These are phyloP conservation scores for Botrytis medusae DNA, from an alignment of 2,329 filamentous ascomycete genomes.

Conservation along the genomic window DNA sequence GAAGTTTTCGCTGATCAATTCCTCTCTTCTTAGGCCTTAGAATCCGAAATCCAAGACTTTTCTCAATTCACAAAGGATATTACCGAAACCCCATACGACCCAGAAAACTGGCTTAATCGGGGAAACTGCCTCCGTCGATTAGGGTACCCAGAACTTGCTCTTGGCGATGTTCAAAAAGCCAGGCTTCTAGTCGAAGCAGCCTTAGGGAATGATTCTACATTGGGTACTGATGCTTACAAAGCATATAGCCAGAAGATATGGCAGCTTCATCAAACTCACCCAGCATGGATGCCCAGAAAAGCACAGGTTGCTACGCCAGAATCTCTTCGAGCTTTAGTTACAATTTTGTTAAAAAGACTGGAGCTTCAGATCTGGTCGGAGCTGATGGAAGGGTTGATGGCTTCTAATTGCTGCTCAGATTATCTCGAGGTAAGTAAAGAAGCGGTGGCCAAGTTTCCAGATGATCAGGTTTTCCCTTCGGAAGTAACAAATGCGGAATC, in stretches of 20 bases:
- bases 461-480: conserved; percentile 34
- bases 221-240: conserved; percentile 36
- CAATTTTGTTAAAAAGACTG: conserved; percentile 32
- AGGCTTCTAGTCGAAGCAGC: conserved; percentile 37
- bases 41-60: conserved; percentile 29
- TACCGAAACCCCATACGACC: conserved; percentile 33
- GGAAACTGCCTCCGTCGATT: conserved; percentile 34
- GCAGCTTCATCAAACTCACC: conserved; percentile 33
- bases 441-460: conserved; percentile 33
- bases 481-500: conserved; percentile 34
- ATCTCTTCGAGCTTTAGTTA: conserved; percentile 27
- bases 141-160: conserved; percentile 39
- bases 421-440: conserved; percentile 32
- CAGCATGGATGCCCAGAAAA: conserved; percentile 31
- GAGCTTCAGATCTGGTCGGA: conserved; percentile 37
- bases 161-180: conserved; percentile 40
- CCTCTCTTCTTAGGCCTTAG: conserved; percentile 26
- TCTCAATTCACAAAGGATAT: conserved; percentile 30
- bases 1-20: conserved; percentile 24
- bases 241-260: conserved; percentile 32
- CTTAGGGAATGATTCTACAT: conserved; percentile 24
- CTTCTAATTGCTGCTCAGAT: conserved; percentile 35
- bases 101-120: conserved; percentile 35
- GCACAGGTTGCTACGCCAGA: conserved; percentile 31
- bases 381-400: conserved; percentile 36